These are phyloP conservation scores for Fusarium sp. DNA, from an alignment of 2,329 filamentous ascomycete genomes.

Conservation along the genomic window DNA sequence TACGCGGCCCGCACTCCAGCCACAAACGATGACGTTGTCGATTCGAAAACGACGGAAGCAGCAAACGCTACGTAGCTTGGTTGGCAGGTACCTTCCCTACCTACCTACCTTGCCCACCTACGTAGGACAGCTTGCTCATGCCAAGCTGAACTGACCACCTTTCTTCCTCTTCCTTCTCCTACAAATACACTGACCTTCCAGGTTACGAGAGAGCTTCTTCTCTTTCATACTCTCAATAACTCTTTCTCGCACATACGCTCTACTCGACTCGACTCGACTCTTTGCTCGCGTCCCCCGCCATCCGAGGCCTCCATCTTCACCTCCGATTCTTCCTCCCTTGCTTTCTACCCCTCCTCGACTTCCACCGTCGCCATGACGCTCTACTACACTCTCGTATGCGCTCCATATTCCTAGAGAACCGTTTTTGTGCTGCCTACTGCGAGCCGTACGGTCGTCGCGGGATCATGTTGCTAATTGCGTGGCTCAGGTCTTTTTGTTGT, in stretches of 20 bases:
- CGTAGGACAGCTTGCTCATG: conserved; percentile 40
- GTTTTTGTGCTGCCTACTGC: neutral
- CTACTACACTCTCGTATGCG: conserved; percentile 66
- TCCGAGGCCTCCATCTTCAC: conserved; percentile 16
- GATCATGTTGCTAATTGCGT: conserved; percentile 39
- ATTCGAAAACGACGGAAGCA: conserved; percentile 42
- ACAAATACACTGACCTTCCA: conserved; percentile 36
- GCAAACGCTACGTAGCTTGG: conserved; percentile 14
- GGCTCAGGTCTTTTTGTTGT: conserved; percentile 81
- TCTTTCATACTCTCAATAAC: neutral
- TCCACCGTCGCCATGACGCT: conserved; percentile 64
- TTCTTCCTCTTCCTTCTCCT: conserved; percentile 27
- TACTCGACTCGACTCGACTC: neutral
- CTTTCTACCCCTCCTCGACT: conserved; percentile 39
- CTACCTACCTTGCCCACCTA: neutral
- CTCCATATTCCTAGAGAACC: neutral
- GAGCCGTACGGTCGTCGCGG: neutral
- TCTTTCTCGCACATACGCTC: neutral
- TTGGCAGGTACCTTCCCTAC: neutral
- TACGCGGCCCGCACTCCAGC: conserved; percentile 38
- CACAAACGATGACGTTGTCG: conserved; percentile 53
- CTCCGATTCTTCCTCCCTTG: conserved; percentile 18
- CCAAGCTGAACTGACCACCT: conserved; percentile 48
- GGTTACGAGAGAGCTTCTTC: neutral
- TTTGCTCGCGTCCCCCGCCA: neutral